Conservation (phyloP, 208 protist genomes). For the Acanthamoeba lenticulata region DNA sequence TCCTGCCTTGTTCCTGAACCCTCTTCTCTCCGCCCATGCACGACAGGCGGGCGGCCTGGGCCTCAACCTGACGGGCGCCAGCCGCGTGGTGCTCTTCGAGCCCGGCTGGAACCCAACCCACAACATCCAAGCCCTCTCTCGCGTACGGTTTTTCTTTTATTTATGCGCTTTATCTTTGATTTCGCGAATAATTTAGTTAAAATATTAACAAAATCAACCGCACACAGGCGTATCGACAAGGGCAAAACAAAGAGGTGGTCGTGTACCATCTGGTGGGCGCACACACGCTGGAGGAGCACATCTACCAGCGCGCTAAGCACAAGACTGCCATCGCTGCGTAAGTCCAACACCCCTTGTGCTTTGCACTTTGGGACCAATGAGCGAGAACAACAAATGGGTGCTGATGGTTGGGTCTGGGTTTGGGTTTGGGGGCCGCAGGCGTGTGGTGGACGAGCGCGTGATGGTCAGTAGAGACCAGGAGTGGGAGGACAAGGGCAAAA, state of each 20-base stretch:
- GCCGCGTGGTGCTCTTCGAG: conserved; percentile 34
- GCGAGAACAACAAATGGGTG: neutral
- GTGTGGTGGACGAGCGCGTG: neutral
- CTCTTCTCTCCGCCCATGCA: neutral
- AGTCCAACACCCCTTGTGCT: neutral
- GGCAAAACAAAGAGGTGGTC: neutral
- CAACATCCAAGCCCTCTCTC: conserved; percentile 27
- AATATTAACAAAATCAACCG: neutral
- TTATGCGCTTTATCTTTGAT: neutral
- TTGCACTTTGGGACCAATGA: neutral
- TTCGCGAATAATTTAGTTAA: neutral
- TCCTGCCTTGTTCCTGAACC: no score
- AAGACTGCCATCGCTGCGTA: conserved; percentile 30
- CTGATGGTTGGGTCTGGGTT: neutral
- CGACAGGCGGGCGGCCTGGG: neutral
- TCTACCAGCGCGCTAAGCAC: neutral
- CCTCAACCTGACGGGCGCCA: conserved; percentile 20
- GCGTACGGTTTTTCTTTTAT: neutral
- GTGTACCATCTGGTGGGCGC: neutral
- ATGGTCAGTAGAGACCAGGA: neutral
- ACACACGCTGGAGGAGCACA: neutral
- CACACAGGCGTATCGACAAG: neutral
- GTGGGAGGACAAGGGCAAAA: neutral
- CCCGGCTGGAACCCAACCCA: neutral
- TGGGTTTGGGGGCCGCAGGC: neutral